A percentile compares a stretch with the other conserved stretches of the same genome.
These are phyloP conservation scores for Fusarium albosuccineum DNA, from an alignment of 2,329 filamentous ascomycete species.

Conservation along the genomic window DNA sequence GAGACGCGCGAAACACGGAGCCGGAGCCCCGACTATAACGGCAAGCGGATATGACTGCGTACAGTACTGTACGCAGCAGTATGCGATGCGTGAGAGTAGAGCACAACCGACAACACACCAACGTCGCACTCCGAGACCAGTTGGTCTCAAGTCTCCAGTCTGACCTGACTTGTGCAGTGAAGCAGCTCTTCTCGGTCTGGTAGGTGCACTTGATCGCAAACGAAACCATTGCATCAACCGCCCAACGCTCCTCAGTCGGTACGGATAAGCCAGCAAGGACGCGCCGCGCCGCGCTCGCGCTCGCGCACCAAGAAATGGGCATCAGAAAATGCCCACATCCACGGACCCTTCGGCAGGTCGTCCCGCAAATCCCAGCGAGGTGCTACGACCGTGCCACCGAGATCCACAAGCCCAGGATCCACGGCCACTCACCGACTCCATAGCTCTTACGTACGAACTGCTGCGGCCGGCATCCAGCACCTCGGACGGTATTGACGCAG, in stretches of 20 bases:
- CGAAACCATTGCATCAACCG: too few relatives aligned
- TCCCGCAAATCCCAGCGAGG: constrained; percentile 39
- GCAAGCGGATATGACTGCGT: constrained; percentile 29
- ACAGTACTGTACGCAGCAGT: constrained; percentile 11
- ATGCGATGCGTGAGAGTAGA: constrained; percentile 31
- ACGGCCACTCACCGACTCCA: constrained; percentile 46
- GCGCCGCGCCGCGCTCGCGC: constrained; percentile 33
- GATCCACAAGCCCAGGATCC: constrained; percentile 42
- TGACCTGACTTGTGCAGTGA: constrained; percentile 18
- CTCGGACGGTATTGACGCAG: constrained; percentile 27
- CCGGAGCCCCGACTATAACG: constrained; percentile 22
- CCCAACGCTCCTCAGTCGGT: too few relatives aligned
- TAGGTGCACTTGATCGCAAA: neutral
- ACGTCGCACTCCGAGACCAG: constrained; percentile 8
- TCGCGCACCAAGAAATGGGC: constrained; percentile 1
- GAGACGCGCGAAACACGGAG: constrained; percentile 32
- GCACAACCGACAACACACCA: constrained; percentile 34
- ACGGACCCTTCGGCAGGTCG: constrained; percentile 33
- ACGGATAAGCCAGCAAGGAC: too few relatives aligned
- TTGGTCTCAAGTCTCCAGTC: constrained; percentile 6
- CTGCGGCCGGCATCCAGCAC: constrained; percentile 35
- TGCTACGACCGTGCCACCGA: constrained; percentile 34
- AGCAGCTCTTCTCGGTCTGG: neutral
- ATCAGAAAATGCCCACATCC: constrained; percentile 14
- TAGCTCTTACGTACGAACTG: constrained; percentile 44